phyloP scores from a whole-genome alignment of 2,329 filamentous ascomycete species.

The Alternaria alternata region DNA sequence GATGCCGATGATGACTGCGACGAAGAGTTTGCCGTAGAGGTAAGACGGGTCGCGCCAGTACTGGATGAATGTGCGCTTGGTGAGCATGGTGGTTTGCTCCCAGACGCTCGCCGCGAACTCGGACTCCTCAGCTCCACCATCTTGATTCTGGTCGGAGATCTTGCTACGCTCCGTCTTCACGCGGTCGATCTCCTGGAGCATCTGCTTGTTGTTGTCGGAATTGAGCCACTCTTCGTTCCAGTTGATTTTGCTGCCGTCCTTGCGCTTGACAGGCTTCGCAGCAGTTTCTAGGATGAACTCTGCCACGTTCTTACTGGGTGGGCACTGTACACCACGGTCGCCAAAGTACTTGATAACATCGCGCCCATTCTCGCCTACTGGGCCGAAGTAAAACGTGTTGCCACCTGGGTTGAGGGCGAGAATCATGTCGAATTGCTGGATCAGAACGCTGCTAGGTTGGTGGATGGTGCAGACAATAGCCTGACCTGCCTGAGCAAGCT shows the following conservation, averaged over 20 bases:
- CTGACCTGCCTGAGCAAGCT: conserved; percentile 71
- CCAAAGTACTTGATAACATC: conserved; percentile 74
- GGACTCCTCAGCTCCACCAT: conserved; percentile 38
- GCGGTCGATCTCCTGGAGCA: conserved; percentile 71
- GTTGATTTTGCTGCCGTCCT: conserved; percentile 66
- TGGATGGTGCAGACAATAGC: conserved; percentile 79
- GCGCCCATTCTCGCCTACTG: conserved; percentile 71
- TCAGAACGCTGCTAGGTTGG: conserved; percentile 73
- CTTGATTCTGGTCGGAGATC: conserved; percentile 31
- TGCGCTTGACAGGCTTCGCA: conserved; percentile 62
- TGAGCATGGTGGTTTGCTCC: conserved; percentile 71
- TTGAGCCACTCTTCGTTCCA: conserved; percentile 80
- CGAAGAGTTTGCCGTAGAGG: conserved; percentile 78
- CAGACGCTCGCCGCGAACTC: conserved; percentile 73
- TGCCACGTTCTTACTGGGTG: conserved; percentile 70
- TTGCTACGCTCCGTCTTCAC: conserved; percentile 67
- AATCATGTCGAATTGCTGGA: conserved; percentile 78
- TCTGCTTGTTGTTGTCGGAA: conserved; percentile 66
- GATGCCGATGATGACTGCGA: conserved; percentile 73
- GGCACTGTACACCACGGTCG: conserved; percentile 70
- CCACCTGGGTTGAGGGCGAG: conserved; percentile 73
- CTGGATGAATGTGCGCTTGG: conserved; percentile 73
- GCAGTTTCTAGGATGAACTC: conserved; percentile 73
- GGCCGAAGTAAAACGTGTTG: conserved; percentile 77
- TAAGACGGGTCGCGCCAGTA: conserved; percentile 82